These are phyloP conservation scores for Stephania yunnanensis DNA, from an alignment of 164 flowering plant species.

Conservation along the genomic window DNA sequence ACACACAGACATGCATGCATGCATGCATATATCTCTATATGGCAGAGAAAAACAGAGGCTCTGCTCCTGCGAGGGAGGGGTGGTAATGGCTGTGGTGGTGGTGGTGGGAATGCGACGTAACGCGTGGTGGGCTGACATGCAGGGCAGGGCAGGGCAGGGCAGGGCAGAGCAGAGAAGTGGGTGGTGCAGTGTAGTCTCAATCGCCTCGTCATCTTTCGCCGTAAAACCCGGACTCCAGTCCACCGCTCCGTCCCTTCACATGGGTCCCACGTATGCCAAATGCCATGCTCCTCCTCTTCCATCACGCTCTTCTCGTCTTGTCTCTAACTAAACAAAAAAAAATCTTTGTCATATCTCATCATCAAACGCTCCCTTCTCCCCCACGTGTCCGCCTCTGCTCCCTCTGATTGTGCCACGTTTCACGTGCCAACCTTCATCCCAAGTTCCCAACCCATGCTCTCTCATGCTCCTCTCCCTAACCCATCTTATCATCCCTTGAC, in stretches of 20 bases:
- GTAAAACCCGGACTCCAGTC: conserved; percentile 62
- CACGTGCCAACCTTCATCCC: neutral
- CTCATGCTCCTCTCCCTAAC: too few species aligned
- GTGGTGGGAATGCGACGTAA: conserved; percentile 37
- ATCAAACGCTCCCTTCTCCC: neutral
- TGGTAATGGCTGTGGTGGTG: too few species aligned
- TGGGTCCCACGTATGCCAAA: conserved; percentile 10
- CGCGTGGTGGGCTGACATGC: conserved; percentile 49
- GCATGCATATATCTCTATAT: too few species aligned
- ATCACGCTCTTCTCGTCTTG: neutral
- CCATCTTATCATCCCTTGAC: too few species aligned
- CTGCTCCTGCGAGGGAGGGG: too few species aligned
- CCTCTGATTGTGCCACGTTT: neutral
- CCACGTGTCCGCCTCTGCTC: neutral
- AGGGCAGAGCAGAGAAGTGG: neutral
- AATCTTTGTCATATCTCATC: neutral
- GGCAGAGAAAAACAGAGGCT: too few species aligned
- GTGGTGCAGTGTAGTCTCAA: conserved; percentile 42
- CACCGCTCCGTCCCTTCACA: conserved; percentile 16
- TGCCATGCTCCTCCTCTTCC: neutral
- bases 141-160: neutral
- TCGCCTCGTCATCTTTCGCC: conserved; percentile 59
- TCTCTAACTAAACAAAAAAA: neutral
- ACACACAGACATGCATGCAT: too few species aligned
- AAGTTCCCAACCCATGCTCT: too few species aligned